These are phyloP conservation scores for Ceratocystis ficicola DNA, from an alignment of 2,329 filamentous ascomycete species.

Conservation along the genomic window DNA sequence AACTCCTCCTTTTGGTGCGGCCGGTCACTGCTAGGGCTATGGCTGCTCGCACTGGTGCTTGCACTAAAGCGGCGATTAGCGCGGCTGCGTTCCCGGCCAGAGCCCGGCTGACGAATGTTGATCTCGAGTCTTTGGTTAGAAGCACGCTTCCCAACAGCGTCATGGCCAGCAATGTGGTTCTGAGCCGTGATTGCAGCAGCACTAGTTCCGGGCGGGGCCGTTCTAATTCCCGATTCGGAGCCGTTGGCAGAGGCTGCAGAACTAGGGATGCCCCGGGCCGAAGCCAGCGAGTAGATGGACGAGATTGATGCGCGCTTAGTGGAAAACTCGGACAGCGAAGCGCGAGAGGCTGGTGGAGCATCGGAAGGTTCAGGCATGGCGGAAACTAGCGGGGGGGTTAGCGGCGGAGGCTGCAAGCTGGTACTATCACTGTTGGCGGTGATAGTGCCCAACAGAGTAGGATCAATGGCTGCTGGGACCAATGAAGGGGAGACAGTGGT, in stretches of 20 bases:
- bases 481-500: neutral
- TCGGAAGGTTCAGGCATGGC: slow-evolving; percentile 17
- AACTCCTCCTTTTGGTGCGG: slow-evolving; percentile 47
- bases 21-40: slow-evolving; percentile 64
- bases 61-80: slow-evolving; percentile 66
- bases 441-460: neutral
- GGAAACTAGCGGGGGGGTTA: neutral
- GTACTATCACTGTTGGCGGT: neutral
- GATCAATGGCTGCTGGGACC: neutral
- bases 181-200: slow-evolving; percentile 15
- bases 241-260: slow-evolving; percentile 42
- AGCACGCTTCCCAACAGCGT: slow-evolving; percentile 22
- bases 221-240: slow-evolving; percentile 35
- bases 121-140: slow-evolving; percentile 12
- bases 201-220: slow-evolving; percentile 13
- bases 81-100: slow-evolving; percentile 51
- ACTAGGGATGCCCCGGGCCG: slow-evolving; percentile 42
- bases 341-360: slow-evolving; percentile 32
- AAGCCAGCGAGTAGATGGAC: slow-evolving; percentile 58
- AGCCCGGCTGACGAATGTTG: slow-evolving; percentile 35
- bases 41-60: slow-evolving; percentile 69
- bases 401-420: slow-evolving; percentile 1
- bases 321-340: slow-evolving; percentile 41
- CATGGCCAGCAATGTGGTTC: slow-evolving; percentile 16
- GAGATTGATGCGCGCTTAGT: slow-evolving; percentile 59